Evolutionary conservation across 2,329 filamentous ascomycete genomes (phyloP), one percentile per base, ranked within the genome.

Genomic region (Parasarocladium wereldwijsianum): DNA sequence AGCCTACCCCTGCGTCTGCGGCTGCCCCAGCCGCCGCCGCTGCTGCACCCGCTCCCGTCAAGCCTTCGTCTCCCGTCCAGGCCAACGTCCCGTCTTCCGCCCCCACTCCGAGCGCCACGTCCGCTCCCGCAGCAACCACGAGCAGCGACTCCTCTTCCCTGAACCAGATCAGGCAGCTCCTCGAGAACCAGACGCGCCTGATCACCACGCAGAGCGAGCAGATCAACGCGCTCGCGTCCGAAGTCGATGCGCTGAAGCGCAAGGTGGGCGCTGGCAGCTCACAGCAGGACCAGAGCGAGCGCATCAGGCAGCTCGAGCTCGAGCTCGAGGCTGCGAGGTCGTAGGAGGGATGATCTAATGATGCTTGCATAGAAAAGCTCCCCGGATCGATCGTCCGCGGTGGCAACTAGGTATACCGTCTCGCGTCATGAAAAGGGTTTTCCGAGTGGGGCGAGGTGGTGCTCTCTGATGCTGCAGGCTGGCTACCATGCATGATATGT

Each of bases 171-270:
- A 87, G 82, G 55, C 60, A 68, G 32, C 58, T 90, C 42, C 62
- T 94, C 19, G 72, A 82, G 50, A 66, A 70, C 38, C 85, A 93
- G 56, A 82, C 70, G 32, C 72, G 70, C 58, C 72, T 84, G 39
- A 81, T 93, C 46, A 71, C 63, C 37, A 63, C 70, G n/a, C 80
- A 93, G 55, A 79, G 70, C 29, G 67, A 80, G 46, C 76, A 85
- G 51, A 84, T 92, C 42, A 64, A 64, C 29, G 61, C 64, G 17
- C 57, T 93, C 27, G 70, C 79, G 3, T 54, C 60, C 17, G 82
- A 92, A 52, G 76, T 93, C 10, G 83, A 90, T 47, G 66, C 69
- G 11, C 63, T 94, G 42, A 93, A 92, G 68, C 72, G 72, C 54
- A 79, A 74, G 51, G 64, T 86, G 35, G 70, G 68, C n/a, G 44